These are phyloP conservation scores for Cubamyces lactineus DNA, from an alignment of 768 basidiomycete genomes.

Conservation along the genomic window DNA sequence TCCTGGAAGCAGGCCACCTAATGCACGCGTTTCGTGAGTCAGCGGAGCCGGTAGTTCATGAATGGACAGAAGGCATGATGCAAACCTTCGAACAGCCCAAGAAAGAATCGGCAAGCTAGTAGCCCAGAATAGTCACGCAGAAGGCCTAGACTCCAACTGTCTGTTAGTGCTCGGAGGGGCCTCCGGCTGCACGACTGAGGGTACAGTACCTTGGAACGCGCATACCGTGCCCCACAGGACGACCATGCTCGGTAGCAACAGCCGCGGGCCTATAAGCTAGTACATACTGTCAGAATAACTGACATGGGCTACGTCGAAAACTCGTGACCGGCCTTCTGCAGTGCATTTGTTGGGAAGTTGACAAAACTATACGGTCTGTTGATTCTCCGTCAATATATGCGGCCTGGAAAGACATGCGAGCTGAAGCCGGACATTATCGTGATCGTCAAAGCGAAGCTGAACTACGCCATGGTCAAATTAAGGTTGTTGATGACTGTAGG, in stretches of 20 bases:
- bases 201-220: slow-evolving; percentile 54
- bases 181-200: not conserved
- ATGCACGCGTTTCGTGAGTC: not conserved
- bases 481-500: not conserved
- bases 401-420: not conserved
- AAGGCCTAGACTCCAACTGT: slow-evolving; percentile 30
- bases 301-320: not conserved
- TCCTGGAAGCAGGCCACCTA: slow-evolving; percentile 49
- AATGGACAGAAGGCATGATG: not conserved
- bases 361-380: slow-evolving; percentile 32
- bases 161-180: not conserved
- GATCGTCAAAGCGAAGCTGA: slow-evolving; percentile 8
- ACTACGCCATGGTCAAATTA: not conserved
- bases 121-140: slow-evolving; percentile 56
- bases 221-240: slow-evolving; percentile 66
- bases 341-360: slow-evolving; percentile 31
- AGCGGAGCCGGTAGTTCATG: not conserved
- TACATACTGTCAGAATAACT: not conserved
- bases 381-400: slow-evolving; percentile 30
- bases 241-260: slow-evolving; percentile 63
- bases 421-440: not conserved
- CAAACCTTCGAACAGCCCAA: slow-evolving; percentile 63
- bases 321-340: slow-evolving; percentile 20
- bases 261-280: slow-evolving; percentile 55
- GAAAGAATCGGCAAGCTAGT: slow-evolving; percentile 49